Evolutionary conservation across 495 filamentous ascomycete genomes (phyloP), one percentile per base, ranked within the genome.

Genomic region (Talaromyces liani): DNA sequence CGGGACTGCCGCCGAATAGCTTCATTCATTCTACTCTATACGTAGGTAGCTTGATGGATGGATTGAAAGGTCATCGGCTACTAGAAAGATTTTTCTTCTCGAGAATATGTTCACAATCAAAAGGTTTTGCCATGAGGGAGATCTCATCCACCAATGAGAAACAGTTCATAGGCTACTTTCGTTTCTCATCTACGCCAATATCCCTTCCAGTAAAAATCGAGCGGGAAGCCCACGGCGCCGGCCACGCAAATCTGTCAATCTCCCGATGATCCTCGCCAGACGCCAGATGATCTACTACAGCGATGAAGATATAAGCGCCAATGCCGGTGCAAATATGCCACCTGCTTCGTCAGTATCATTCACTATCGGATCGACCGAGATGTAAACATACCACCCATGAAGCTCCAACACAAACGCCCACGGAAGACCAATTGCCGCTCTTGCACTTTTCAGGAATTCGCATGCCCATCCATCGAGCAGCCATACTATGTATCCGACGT

Each of bases 241-340:
- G 51, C 51, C 51, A 54, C 14, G 51, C 51, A 27, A 54, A 27
- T 24, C 27, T 27, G 27, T 22, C 24, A 10, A 27, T 22, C 2
- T 54, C 51, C 24, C 18, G 20, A 22, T 14, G 51, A 16, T 24
- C 24, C 10, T 54, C 51, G 20, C 24, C 22, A 0, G 51, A 27
- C 0, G 57, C 53, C 12, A 66, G 29, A 7, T 62, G 16, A 27
- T 70, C 70, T 6, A 69, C 47, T 51, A 70, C 39, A 0, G 66
- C 65, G 8, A 70, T 66, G 36, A 64, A 67, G 54, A 69, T 66
- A 59, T 72, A 72, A 6, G 82, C 81, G 6, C 79, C 76, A 16
- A 82, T 70, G 2, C 77, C 82, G 3, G 82, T 85, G 45, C 81
- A 73, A 24, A 85, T 70, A 71, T 85, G 83, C 84, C 82, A 85